These are phyloP conservation scores for Aegilops speltoides DNA, from an alignment of 176 grass and related monocot genomes.

Conservation along the genomic window DNA sequence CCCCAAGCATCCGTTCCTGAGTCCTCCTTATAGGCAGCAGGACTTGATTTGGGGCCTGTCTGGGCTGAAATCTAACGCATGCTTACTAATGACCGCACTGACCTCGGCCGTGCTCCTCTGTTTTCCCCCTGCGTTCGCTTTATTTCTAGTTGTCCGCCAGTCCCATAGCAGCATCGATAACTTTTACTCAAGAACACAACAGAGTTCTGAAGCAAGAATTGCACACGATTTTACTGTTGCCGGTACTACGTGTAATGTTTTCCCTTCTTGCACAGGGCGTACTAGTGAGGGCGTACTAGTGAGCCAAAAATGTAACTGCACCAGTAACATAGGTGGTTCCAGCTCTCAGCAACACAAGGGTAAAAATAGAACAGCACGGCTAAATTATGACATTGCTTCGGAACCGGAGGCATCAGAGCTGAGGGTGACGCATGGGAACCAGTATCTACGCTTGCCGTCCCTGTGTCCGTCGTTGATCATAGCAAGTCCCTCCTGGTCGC, in stretches of 20 bases:
- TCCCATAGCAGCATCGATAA: too few relatives aligned
- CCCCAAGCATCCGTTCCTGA: too few relatives aligned
- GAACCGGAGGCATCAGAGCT: conserved; percentile 46
- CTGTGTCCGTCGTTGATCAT: conserved; percentile 96
- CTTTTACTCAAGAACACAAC: neutral
- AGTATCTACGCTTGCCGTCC: conserved; percentile 76
- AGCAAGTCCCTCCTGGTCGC: conserved; percentile 80
- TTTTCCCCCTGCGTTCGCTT: too few relatives aligned
- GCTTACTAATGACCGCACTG: too few relatives aligned
- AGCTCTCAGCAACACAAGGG: neutral
- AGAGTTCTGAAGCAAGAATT: conserved; percentile 14
- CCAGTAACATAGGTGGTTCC: neutral
- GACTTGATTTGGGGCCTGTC: too few relatives aligned
- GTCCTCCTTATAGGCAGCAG: too few relatives aligned
- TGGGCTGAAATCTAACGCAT: too few relatives aligned
- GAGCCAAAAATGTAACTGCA: neutral
- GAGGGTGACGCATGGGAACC: conserved; percentile 87
- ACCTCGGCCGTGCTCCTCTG: too few relatives aligned
- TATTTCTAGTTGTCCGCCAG: too few relatives aligned
- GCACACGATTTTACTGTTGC: neutral
- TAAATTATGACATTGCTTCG: conserved; percentile 21
- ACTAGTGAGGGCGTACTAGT: neutral
- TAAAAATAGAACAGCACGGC: neutral
- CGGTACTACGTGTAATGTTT: neutral
- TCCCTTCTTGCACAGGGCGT: neutral